Base-by-base conservation (phyloP, 2,329 filamentous ascomycete genomes). In the Chrysosporium queenslandicum region DNA sequence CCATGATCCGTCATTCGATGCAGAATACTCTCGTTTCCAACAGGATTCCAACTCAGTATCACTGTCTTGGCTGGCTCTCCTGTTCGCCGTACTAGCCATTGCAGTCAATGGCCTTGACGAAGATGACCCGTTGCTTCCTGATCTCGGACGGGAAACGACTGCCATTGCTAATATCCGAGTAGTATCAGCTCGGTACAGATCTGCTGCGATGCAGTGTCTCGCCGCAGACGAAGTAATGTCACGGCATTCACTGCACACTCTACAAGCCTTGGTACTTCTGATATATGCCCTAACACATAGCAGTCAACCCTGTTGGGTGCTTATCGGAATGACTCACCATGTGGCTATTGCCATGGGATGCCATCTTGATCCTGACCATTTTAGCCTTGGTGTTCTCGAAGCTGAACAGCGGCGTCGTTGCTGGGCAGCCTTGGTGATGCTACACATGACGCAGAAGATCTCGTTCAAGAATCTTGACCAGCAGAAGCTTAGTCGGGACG, bases 331-430 rank as follows among this genome's bases (percentile, higher is more conserved):
- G 32, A 66, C 68, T 2, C 64, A 69, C 39, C 64, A 72, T 50
- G 64, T 70, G 37, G 67, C 68, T n/a, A 64, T 70, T 34, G 64
- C 64, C 0, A 68, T 72, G 61, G 69, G 69, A 5, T 71, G 68
- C 36, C 69, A 72, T 54, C 59, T 72, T 11, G 69, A 72, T 42
- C 68, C 69, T 8, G 63, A 66, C 18, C 58, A 63, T 30, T 69
- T 71, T 32, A 55, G 56, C 1, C 58, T 72, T 1, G 63, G 62
- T 11, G 53, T 61, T 1, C 60, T 72, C 4, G 64, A 69, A 56
- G 62, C 63, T 11, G 69, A 72, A 55, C 64, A 71, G 52, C 60
- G 69, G 40, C 63, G 69, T 16, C 63, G 69, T 18, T 64, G 64
- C 21, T 72, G 68, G 69, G 63, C 66, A 2, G 68, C 64, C 0